Base-by-base conservation (phyloP, 352 stramenopile species). In the Phytopythium kandeliae region DNA sequence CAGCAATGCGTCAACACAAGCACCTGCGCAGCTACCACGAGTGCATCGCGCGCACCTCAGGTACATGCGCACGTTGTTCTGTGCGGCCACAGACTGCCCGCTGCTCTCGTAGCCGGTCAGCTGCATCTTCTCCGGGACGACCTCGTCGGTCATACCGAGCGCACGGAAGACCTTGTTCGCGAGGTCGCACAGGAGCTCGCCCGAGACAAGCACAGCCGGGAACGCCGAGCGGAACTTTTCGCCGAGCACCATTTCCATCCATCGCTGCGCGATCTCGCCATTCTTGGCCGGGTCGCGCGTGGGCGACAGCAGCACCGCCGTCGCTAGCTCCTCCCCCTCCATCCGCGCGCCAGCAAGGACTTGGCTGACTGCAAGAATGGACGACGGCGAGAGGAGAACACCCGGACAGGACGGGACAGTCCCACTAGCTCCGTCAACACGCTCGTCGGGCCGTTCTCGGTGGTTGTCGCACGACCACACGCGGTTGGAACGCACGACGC, bases 201-300 rank as follows among this genome's bases (percentile, higher is more conserved):
- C 80, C n/a, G 73, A 79, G 50, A 69, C 68, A 48, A 94, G 71
- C 54, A 71, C 73, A 9, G 61, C 46, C 9, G 71, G 62, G 48
- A 90, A 78, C 17, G 74, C 63, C 28, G 62, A 55, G 24, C 55
- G 31, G 33, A 87, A 76, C 62, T 89, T 90, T 44, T 92, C 81
- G 36, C 78, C 78, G 19, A 92, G 71, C 52, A 95, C 82, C 84
- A 95, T 92, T 54, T 92, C 84, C 59, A 95, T 87, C 84, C 84
- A 95, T 42, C 81, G 77, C 51, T 77, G 74, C 36, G 85, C 81
- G 60, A 92, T 85, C 51, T 88, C 78, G 45, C 72, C 68, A 53
- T 77, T 77, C 51, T 73, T 71, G 57, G 58, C 62, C 36, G 52
- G n/a, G 41, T 72, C 64, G 54, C 51, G 51, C 40, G 65, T 65